Evolutionary conservation across 140 eudicot genomes (phyloP), one percentile per base, ranked within the genome.

Genomic region (Bidens hawaiensis): DNA sequence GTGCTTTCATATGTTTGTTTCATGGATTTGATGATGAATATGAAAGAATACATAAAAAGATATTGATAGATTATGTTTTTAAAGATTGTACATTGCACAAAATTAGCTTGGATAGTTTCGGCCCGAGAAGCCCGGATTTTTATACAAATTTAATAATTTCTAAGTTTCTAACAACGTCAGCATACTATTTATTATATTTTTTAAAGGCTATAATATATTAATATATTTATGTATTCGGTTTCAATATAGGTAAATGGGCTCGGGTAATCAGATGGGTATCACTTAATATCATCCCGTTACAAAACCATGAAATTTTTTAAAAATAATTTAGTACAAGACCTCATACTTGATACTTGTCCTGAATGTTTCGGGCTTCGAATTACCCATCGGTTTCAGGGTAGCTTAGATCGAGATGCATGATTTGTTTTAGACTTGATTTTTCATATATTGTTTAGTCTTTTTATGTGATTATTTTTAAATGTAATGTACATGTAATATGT

Each of bases 1-100:
- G 16, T 61, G 76, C 28, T 50, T 70, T 70, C 52, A 25, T 28
- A 27, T 70, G 63, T 60, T 60, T 70, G 71, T 65, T 66, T 54
- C 58, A 18, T 70, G 45, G 45, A 48, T 70, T 70, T 49, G 34
- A 49, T 71, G 76, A 50, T 69, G 56, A 61, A 61, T 52, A 51
- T 31, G 27, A 69, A 54, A 53, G 70, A 47, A 64, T 64, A 62
- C 43, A 45, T 45, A 63, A 26, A 63, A 26, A 9, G 21, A 63
- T 45, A 63, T 27, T 45, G 43, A 63, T 26, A 26, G 14, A 45
- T 25, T 10, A 43, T 27, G 45, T 6, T 46, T 62, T 60, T 62
- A 4, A 36, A 25, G 27, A 55, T 23, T 51, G 21, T 61, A n/a
- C 27, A 45, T 16, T 16, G 27, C 36, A 26, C 42, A 10, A 46